Evolutionary conservation across 75 land plant genomes (phyloP).

Genomic region (Adiantum capillusveneris): DNA sequence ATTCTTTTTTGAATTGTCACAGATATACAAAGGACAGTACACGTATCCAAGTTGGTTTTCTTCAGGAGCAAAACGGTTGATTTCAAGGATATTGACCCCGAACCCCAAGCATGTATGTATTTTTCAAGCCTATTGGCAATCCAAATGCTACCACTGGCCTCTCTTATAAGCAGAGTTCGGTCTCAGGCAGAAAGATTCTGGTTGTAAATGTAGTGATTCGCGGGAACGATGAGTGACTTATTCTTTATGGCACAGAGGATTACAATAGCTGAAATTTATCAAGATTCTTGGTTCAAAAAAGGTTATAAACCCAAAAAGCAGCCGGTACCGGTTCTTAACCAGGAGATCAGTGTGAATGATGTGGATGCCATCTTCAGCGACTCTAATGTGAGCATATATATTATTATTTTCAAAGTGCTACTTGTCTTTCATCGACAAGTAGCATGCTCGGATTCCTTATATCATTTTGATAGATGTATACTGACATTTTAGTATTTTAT

Average conservation of each 20-base stretch:
- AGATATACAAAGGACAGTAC: constrained; percentile 37
- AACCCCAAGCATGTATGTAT: constrained; percentile 32
- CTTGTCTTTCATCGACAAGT: background rate
- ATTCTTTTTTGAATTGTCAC: constrained; percentile 4
- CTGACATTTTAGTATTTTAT: too few relatives aligned
- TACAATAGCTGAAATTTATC: constrained; percentile 36
- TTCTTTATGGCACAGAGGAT: constrained; percentile 33
- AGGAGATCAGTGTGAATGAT: constrained; percentile 47
- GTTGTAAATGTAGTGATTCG: too few relatives aligned
- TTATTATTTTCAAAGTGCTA: too few relatives aligned
- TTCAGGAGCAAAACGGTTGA: constrained; percentile 20
- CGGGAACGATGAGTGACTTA: too few relatives aligned
- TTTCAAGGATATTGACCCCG: constrained; percentile 25
- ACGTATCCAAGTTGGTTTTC: constrained; percentile 38
- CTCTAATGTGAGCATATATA: background rate
- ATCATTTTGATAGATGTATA: too few relatives aligned
- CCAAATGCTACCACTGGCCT: too few relatives aligned
- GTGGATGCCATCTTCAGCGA: constrained; percentile 28
- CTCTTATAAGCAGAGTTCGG: background rate
- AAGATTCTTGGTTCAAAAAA: constrained; percentile 52
- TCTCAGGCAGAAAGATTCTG: too few relatives aligned
- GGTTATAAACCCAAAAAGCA: constrained; percentile 48
- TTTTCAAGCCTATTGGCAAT: background rate
- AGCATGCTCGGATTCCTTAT: too few relatives aligned
- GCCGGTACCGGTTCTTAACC: constrained; percentile 15